Conservation (phyloP, 2,329 filamentous ascomycete species). For the Ophiocordyceps camponoti-saundersi region DNA sequence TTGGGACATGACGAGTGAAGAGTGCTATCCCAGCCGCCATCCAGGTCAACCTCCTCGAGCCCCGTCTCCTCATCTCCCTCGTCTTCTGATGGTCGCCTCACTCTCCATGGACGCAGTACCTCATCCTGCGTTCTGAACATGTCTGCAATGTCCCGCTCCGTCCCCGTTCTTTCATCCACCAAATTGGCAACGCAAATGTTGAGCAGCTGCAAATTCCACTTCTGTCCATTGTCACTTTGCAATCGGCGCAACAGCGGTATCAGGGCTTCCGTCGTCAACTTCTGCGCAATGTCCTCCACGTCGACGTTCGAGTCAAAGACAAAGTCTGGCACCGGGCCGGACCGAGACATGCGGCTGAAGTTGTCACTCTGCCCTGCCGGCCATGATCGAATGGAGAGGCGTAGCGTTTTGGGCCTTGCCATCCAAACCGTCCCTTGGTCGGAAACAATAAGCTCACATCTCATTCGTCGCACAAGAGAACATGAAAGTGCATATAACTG, state of each 20-base stretch:
- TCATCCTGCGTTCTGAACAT: constrained; percentile 71
- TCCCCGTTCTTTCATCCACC: constrained; percentile 33
- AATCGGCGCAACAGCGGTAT: constrained; percentile 59
- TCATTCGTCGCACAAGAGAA: constrained; percentile 64
- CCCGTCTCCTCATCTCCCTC: constrained; percentile 4
- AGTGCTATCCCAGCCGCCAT: constrained; percentile 13
- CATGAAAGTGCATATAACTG: constrained; percentile 52
- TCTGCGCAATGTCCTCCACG: constrained; percentile 44
- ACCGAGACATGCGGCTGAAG: constrained; percentile 60
- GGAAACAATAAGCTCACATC: constrained; percentile 49
- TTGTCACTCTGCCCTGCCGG: constrained; percentile 28
- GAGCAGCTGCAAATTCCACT: constrained; percentile 68
- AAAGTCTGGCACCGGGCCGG: constrained; percentile 54
- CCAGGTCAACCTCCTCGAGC: constrained; percentile 6
- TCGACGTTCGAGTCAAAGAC: constrained; percentile 47
- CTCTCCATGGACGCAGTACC: constrained; percentile 48
- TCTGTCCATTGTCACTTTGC: constrained; percentile 43
- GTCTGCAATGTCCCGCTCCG: constrained; percentile 59
- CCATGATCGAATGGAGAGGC: constrained; percentile 58
- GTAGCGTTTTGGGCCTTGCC: constrained; percentile 64
- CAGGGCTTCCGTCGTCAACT: constrained; percentile 51
- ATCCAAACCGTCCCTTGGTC: constrained; percentile 43
- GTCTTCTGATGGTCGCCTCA: constrained; percentile 18
- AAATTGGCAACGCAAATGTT: constrained; percentile 86
- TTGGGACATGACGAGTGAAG: constrained; percentile 20